Conservation (phyloP, 108 stramenopile species). For the Skeletonema marinoi region DNA sequence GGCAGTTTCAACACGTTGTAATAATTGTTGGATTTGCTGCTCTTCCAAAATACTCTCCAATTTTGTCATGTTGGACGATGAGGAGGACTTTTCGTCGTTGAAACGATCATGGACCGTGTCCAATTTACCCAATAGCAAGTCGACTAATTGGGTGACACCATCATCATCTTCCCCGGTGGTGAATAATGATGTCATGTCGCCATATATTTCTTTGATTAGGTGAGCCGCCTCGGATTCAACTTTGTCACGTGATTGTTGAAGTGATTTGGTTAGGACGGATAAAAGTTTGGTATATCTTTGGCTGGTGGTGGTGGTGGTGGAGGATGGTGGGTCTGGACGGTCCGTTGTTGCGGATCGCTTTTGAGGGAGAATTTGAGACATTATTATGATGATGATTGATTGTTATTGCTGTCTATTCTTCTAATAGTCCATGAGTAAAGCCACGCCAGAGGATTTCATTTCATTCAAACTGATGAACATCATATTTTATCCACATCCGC, state of each 20-base stretch:
- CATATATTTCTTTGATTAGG: conserved; percentile 27
- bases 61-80: not conserved
- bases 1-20: conserved; percentile 23
- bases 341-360: no score
- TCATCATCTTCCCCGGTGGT: conserved; percentile 10
- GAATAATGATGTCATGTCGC: conserved; percentile 45
- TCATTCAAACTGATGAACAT: no score
- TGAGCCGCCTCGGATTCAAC: conserved; percentile 17
- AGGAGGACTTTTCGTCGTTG: not conserved
- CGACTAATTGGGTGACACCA: conserved; percentile 23
- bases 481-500: no score
- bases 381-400: no score
- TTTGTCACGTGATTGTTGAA: conserved; percentile 18
- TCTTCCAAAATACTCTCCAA: conserved; percentile 20
- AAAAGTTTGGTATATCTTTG: conserved; percentile 22
- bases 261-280: conserved; percentile 28
- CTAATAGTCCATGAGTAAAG: no score
- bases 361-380: no score
- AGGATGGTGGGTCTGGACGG: not conserved
- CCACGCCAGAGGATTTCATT: no score
- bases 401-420: no score
- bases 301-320: not conserved
- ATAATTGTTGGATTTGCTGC: conserved; percentile 3
- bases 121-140: conserved; percentile 28
- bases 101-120: conserved; percentile 38